Base-by-base conservation (phyloP, 2,329 filamentous ascomycete genomes). In the Teratosphaeriaceae sp. region DNA sequence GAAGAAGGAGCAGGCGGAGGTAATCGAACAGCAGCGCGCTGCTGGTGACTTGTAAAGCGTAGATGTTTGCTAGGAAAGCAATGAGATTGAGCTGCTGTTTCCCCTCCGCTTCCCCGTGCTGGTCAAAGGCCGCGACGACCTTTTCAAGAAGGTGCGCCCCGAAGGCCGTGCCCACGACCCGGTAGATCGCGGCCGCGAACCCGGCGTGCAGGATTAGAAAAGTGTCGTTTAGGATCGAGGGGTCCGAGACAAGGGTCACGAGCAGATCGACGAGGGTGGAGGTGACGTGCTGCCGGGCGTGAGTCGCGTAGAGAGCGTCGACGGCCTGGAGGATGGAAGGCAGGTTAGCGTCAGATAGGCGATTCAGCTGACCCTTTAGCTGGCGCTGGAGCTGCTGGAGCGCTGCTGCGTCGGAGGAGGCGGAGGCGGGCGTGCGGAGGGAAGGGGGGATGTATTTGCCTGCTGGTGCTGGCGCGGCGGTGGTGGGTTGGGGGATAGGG, bases 361-460 rank as follows among this genome's bases (percentile, higher is more conserved):
- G 84, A 64, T 98, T 98, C 59, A 98, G 76, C 15, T 92, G 75
- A 59, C 92, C 90, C 61, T 97, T 88, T 0, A 87, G 74, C 58
- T 94, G 87, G 48, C 87, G 80, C 45, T 81, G 80, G 38, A 98
- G 69, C 29, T 84, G 80, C 11, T 73, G 72, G 37, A 85, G 70
- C 31, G 76, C 70, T 61, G 94, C 85, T 1, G 76, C 74, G 50
- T 85, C 81, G 0, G 79, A 78, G 1, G 75, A 72, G 2, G 79
- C 78, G 1, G 75, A 72, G 2, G 76, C 66, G 24, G 75, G 69
- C 52, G 76, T 81, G 36, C 88, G 79, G 41, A 92, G 69, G 1
- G 89, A 94, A 2, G 90, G 92, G 1, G 92, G 90, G 2, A 96
- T 75, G 56, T 98, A 98, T 75, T 94, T 95, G 5, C 73, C 70